phyloP scores from a whole-genome alignment of 768 basidiomycete genomes.

The Hericium coralloides region DNA sequence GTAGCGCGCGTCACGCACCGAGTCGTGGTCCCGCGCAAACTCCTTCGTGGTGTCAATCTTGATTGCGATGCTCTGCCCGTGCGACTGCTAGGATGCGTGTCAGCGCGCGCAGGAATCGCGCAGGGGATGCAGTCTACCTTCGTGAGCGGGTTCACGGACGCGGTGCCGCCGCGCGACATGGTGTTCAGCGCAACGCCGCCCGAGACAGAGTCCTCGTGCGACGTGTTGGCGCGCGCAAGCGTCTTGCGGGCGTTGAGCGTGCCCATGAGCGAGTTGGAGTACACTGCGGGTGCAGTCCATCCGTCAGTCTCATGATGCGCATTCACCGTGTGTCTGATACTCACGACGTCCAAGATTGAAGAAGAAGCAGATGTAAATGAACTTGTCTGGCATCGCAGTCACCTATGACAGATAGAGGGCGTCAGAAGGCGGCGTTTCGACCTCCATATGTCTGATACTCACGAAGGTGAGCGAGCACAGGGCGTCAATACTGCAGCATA shows the following conservation, averaged over 20 bases:
- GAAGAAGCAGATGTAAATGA: slow-evolving; percentile 1
- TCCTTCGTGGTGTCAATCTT: not conserved
- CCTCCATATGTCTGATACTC: not conserved
- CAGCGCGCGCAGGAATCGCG: not conserved
- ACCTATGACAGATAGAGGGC: not conserved
- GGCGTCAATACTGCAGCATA: not conserved
- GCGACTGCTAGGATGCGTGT: not conserved
- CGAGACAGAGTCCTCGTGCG: not conserved
- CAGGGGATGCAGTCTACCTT: not conserved
- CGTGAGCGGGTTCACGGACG: not conserved
- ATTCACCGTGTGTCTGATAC: not conserved
- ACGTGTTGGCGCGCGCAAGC: not conserved
- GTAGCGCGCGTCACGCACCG: not conserved
- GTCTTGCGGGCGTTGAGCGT: not conserved
- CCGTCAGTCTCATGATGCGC: not conserved
- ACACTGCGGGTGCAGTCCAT: not conserved
- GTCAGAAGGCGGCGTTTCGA: not conserved
- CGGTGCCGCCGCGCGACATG: not conserved
- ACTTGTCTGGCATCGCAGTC: not conserved
- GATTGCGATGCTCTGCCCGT: not conserved
- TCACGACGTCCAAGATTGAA: not conserved
- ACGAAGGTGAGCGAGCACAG: not conserved
- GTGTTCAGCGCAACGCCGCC: not conserved
- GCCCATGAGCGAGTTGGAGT: not conserved
- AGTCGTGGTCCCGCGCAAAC: not conserved